These are phyloP conservation scores for Neocatenulostroma microsporum DNA, from an alignment of 2,329 filamentous ascomycete species.

Conservation along the genomic window DNA sequence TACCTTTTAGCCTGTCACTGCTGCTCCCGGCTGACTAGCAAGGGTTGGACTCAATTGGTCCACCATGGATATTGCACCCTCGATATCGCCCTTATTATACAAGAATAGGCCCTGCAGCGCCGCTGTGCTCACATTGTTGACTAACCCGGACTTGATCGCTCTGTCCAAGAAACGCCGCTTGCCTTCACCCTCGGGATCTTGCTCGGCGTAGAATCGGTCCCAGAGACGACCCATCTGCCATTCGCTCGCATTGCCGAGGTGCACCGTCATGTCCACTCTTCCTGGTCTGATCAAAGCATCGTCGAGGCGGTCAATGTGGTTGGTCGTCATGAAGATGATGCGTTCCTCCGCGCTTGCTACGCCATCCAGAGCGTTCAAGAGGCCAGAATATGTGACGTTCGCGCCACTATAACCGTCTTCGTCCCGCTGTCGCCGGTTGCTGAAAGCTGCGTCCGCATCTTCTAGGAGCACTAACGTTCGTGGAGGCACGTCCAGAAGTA, in stretches of 20 bases:
- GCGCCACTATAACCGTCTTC: conserved; percentile 77
- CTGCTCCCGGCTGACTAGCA: neutral
- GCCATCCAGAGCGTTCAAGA: conserved; percentile 67
- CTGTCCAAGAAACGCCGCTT: conserved; percentile 62
- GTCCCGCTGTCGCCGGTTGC: conserved; percentile 68
- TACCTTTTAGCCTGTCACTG: neutral
- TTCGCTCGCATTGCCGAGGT: conserved; percentile 77
- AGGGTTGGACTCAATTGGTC: conserved; percentile 19
- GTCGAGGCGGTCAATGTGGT: conserved; percentile 83
- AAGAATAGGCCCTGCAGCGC: conserved; percentile 90
- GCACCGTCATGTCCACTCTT: conserved; percentile 84
- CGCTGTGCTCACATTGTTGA: conserved; percentile 71
- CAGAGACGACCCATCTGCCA: conserved; percentile 83
- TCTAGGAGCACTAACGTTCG: conserved; percentile 77
- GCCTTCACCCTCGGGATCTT: conserved; percentile 57
- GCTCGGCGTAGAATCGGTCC: conserved; percentile 87
- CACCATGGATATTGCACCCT: conserved; percentile 61
- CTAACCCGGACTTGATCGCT: conserved; percentile 62
- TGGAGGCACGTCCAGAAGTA: conserved; percentile 76
- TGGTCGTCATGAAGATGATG: conserved; percentile 89
- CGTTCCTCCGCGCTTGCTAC: conserved; percentile 92
- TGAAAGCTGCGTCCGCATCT: conserved; percentile 86
- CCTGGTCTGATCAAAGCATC: conserved; percentile 85
- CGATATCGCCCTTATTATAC: conserved; percentile 86
- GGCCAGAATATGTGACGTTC: conserved; percentile 87